Conservation (phyloP, 2,329 filamentous ascomycete genomes). For the Zymoseptoria brevis region DNA sequence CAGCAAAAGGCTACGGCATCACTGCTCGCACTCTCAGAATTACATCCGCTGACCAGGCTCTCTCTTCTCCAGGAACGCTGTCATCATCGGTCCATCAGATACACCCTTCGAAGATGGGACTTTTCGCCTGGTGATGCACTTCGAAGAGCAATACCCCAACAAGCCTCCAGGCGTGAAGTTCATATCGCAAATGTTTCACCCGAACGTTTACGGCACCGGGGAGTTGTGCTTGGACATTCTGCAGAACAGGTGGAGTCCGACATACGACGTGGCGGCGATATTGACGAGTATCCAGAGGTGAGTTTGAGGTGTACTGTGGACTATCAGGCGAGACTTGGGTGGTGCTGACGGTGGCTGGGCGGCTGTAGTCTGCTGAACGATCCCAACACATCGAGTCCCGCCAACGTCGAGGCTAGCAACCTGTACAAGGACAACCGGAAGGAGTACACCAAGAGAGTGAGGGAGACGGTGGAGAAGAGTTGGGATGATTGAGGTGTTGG, state of each 20-base stretch:
- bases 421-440: conserved; percentile 96
- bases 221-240: conserved; percentile 95
- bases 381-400: conserved; percentile 94
- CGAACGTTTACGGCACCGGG: conserved; percentile 94
- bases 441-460: conserved; percentile 90
- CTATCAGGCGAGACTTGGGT: not conserved
- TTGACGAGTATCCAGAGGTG: conserved; percentile 97
- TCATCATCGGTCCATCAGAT: conserved; percentile 94
- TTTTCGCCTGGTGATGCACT: conserved; percentile 96
- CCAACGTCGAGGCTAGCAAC: conserved; percentile 96
- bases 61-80: conserved; percentile 67
- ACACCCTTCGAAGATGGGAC: conserved; percentile 98
- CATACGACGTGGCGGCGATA: conserved; percentile 95
- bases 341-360: not conserved
- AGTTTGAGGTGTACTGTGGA: not conserved
- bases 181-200: conserved; percentile 98
- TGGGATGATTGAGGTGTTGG: conserved; percentile 63
- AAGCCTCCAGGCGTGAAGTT: conserved; percentile 98
- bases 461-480: conserved; percentile 97
- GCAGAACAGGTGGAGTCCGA: conserved; percentile 97
- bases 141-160: conserved; percentile 97
- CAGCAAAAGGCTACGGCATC: not conserved
- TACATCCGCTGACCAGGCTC: conserved; percentile 1
- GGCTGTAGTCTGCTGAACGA: conserved; percentile 79
- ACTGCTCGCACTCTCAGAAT: not conserved